Base-by-base conservation (phyloP, 352 stramenopile genomes). In the Phytophthora multivora region DNA sequence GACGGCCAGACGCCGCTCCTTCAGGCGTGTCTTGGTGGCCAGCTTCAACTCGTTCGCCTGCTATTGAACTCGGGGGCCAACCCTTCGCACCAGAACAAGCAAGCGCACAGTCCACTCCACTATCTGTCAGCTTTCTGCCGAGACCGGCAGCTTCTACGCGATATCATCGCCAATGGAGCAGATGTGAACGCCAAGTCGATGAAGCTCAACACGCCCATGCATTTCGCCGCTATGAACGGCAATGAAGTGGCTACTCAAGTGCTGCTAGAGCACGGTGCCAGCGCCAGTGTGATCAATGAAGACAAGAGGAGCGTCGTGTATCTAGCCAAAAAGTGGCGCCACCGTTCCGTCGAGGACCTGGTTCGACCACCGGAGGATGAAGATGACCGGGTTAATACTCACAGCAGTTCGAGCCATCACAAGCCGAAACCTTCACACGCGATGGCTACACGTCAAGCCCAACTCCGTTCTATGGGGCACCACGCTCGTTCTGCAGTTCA, bases 161-260 rank as follows among this genome's bases (percentile, higher is more conserved):
- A 86, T 39, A 35, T 91, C 11, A 77, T 93, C 30, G 23, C 51
- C 2, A 66, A 71, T 4, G 81, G 79, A 19, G 81, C 72, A 2
- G 78, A 89, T 48, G 80, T 91, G 36, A 91, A 84, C 28, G 76
- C 76, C 30, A 88, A 89, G 52, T 84, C 79, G 2, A 77, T 88
- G 35, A 90, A 90, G 41, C 72, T 89, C 38, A 90, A 93, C 59
- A 89, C 81, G 0, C 81, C 83, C 12, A 65, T 91, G 57, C 81
- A 91, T 39, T 91, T 93, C 48, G 83, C 83, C 18, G 83, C 83
- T 2, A 90, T 91, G 79, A 89, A 87, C 47, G 79, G 81, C 30
- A 89, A 93, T 39, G 79, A 89, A 48, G 70, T 91, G 5, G 81
- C 80, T 5, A 85, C 78, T 0, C 59, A 73, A 36, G 69, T 91